Conservation (phyloP, 108 stramenopile genomes). For the Aurantiochytrium sp. region DNA sequence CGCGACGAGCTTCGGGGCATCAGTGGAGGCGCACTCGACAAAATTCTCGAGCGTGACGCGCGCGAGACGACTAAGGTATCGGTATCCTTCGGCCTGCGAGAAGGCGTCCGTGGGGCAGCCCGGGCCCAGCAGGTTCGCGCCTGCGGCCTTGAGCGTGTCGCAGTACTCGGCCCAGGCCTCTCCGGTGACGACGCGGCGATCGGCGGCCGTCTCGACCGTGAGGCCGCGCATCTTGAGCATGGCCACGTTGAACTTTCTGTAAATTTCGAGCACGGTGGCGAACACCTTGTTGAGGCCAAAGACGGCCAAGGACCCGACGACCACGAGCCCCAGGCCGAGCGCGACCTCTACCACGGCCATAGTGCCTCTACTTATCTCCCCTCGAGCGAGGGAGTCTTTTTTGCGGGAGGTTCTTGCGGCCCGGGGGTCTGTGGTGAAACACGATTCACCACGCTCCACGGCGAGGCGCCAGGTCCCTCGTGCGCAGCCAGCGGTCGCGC, state of each 20-base stretch:
- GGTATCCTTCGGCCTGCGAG: slow-evolving; percentile 22
- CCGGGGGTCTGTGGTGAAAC: no score
- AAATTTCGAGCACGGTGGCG: not conserved
- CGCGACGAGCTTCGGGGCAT: not conserved
- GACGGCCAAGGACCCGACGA: not conserved
- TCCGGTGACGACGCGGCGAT: not conserved
- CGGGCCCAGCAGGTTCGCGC: not conserved
- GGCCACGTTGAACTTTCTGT: not conserved
- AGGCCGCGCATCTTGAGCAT: not conserved
- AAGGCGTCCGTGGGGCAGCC: slow-evolving; percentile 19
- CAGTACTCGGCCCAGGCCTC: slow-evolving; percentile 16
- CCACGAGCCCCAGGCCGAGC: not conserved
- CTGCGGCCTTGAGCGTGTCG: slow-evolving; percentile 18
- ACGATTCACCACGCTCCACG: not conserved
- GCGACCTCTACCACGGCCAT: not conserved
- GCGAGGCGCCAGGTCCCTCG: not conserved
- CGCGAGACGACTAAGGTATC: not conserved
- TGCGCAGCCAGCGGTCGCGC: no score
- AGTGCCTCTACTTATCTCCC: no score
- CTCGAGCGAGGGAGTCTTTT: no score
- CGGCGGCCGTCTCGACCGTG: not conserved
- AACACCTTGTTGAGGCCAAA: not conserved
- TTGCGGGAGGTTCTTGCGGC: no score
- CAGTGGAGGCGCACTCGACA: not conserved
- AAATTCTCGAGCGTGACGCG: slow-evolving; percentile 6